Conservation (phyloP, 2,329 filamentous ascomycete species). For the Ascochyta pisi region DNA sequence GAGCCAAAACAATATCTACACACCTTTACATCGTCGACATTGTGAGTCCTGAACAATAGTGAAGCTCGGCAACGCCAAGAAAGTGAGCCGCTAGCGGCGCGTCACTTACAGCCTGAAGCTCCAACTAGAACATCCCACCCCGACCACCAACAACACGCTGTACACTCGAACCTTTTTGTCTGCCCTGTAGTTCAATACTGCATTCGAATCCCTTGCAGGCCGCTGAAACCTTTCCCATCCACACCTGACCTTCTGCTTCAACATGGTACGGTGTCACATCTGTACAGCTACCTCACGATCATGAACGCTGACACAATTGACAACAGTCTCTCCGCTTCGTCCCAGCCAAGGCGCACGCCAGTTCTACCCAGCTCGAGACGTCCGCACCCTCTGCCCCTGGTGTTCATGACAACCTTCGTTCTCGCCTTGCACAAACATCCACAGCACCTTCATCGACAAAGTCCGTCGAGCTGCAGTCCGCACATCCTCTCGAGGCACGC, state of each 20-base stretch:
- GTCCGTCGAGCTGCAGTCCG: conserved; percentile 61
- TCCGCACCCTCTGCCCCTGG: conserved; percentile 88
- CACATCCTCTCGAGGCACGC: conserved; percentile 90
- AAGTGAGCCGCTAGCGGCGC: conserved; percentile 30
- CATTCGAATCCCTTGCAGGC: not conserved
- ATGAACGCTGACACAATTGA: conserved; percentile 2
- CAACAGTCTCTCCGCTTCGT: conserved; percentile 83
- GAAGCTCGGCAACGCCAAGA: conserved; percentile 31
- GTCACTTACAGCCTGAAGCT: conserved; percentile 45
- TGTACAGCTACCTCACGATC: not conserved
- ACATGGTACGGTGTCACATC: conserved; percentile 22
- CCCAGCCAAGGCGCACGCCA: conserved; percentile 70
- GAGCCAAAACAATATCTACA: no score
- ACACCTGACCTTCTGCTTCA: conserved; percentile 5
- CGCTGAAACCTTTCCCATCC: not conserved
- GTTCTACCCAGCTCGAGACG: conserved; percentile 59
- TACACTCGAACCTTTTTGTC: not conserved
- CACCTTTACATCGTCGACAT: no score
- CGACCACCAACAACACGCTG: not conserved
- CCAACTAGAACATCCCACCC: conserved; percentile 18
- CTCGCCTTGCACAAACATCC: conserved; percentile 70
- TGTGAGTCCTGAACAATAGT: not conserved
- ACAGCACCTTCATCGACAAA: conserved; percentile 31
- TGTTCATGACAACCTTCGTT: conserved; percentile 90
- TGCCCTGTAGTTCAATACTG: not conserved